A percentile compares a stretch with the other conserved stretches of the same genome.
Evolutionary conservation across 2,329 filamentous ascomycete species (phyloP).

Genomic region (Fusarium sp.): DNA sequence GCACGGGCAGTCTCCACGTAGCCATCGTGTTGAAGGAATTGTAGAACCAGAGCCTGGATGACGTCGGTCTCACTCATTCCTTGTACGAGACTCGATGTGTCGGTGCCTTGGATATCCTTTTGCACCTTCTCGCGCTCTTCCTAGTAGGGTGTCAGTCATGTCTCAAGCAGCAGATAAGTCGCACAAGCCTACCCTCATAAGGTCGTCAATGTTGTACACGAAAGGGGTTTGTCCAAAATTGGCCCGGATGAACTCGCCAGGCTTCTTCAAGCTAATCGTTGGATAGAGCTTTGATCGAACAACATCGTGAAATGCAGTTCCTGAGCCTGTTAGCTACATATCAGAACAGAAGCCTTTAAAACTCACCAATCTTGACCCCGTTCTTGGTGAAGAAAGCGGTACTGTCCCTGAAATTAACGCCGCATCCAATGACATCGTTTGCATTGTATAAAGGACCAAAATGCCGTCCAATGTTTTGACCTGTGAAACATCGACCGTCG

Average conservation of each 20-base stretch:
- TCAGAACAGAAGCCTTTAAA: background rate
- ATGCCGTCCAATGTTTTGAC: constrained; percentile 62
- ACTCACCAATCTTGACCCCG: constrained; percentile 62
- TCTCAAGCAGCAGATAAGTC: background rate
- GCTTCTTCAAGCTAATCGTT: constrained; percentile 69
- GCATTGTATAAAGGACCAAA: constrained; percentile 65
- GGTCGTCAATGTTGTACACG: constrained; percentile 86
- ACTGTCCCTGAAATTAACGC: constrained; percentile 69
- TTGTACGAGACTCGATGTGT: constrained; percentile 67
- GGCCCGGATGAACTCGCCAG: constrained; percentile 66
- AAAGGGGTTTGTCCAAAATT: constrained; percentile 81
- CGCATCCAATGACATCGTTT: constrained; percentile 69
- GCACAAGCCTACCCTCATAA: constrained; percentile 71
- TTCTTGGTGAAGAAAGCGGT: constrained; percentile 75
- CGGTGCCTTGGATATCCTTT: constrained; percentile 64
- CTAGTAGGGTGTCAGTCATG: constrained; percentile 50
- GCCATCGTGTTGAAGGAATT: constrained; percentile 93
- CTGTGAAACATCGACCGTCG: constrained; percentile 68
- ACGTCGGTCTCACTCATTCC: constrained; percentile 76
- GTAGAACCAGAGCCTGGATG: constrained; percentile 79
- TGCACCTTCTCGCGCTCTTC: constrained; percentile 67
- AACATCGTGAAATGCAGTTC: constrained; percentile 73
- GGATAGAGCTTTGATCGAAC: constrained; percentile 70
- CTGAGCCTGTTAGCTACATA: constrained; percentile 49
- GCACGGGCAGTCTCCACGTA: constrained; percentile 92